Base-by-base conservation (phyloP, 371 early-diverging fungal genomes). In the Apophysomyces sp. region DNA sequence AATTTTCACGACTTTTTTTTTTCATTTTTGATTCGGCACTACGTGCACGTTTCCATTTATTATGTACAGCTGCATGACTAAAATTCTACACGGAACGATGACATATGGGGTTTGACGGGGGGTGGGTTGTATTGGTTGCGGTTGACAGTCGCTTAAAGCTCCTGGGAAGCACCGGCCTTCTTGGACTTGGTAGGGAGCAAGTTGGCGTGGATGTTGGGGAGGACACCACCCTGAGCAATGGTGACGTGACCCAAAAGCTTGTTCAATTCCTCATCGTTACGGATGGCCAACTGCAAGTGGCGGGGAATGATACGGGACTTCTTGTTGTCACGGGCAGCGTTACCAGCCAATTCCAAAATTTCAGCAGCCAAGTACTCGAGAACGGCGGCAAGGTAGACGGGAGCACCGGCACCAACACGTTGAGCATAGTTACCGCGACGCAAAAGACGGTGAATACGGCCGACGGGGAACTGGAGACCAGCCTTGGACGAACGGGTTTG, bases 291-390 rank as follows among this genome's bases (percentile, higher is more conserved):
- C 74, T 93, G 93, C 63, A 94, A 76, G 81, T 94, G 93, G 67
- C 93, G 91, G 66, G 92, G 93, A 71, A 93, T 94, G 77, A 96
- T 94, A 86, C 95, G 91, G 65, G 92, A 86, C 89, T 94, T 95
- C 89, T 93, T 93, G 89, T 95, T 94, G 80, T 96, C 96, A 69
- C 95, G 91, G 60, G 95, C 94, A 67, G 95, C 96, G 82, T 94
- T 97, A 67, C 96, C 96, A 56, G 96, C 96, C 73, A 96, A 86
- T 82, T 97, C 96, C 66, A 96, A 92, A 63, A 96, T 94, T 89
- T 97, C 98, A 76, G 96, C 96, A 72, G 92, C 91, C 69, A 97
- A 86, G 86, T 97, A 97, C 84, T 96, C 96, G 66, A 97, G 89
- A 55, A 96, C 95, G 65, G 96, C 95, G 63, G 96, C 95, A 52